Evolutionary conservation across 2,329 filamentous ascomycete species (phyloP).

Genomic region (Aschersonia sp.): DNA sequence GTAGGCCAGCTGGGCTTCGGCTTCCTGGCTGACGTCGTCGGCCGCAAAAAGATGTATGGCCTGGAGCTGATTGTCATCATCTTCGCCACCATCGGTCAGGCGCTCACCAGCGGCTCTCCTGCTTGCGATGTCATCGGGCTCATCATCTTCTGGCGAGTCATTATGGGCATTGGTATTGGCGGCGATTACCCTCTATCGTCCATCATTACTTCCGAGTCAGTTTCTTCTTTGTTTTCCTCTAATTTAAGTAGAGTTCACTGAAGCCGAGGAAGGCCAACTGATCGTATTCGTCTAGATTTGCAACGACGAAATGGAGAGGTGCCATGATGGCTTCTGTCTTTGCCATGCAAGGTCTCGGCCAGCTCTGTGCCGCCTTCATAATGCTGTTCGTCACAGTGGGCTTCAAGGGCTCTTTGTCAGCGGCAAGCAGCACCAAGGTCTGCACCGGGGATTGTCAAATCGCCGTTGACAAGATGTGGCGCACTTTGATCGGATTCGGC

Average conservation of each 20-base stretch:
- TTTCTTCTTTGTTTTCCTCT: too few relatives aligned
- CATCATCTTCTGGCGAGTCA: slow-evolving; percentile 68
- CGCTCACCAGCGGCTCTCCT: slow-evolving; percentile 48
- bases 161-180: slow-evolving; percentile 41
- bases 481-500: slow-evolving; percentile 66
- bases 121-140: slow-evolving; percentile 49
- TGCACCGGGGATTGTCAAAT: slow-evolving; percentile 32
- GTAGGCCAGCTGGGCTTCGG: slow-evolving; percentile 73
- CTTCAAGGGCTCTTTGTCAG: slow-evolving; percentile 49
- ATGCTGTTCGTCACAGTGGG: slow-evolving; percentile 61
- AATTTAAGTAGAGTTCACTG: too few relatives aligned
- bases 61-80: slow-evolving; percentile 71
- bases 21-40: slow-evolving; percentile 61
- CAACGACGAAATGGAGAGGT: slow-evolving; percentile 71
- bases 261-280: too few relatives aligned
- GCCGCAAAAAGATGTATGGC: slow-evolving; percentile 60
- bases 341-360: slow-evolving; percentile 76
- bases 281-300: slow-evolving; percentile 27
- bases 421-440: slow-evolving; percentile 31
- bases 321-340: slow-evolving; percentile 83
- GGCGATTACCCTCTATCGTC: slow-evolving; percentile 67
- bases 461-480: slow-evolving; percentile 75
- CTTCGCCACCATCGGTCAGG: slow-evolving; percentile 60
- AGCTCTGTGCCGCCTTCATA: slow-evolving; percentile 61
- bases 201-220: slow-evolving; percentile 70